Base-by-base conservation (phyloP, 768 basidiomycete species). In the Tricholomella constricta region DNA sequence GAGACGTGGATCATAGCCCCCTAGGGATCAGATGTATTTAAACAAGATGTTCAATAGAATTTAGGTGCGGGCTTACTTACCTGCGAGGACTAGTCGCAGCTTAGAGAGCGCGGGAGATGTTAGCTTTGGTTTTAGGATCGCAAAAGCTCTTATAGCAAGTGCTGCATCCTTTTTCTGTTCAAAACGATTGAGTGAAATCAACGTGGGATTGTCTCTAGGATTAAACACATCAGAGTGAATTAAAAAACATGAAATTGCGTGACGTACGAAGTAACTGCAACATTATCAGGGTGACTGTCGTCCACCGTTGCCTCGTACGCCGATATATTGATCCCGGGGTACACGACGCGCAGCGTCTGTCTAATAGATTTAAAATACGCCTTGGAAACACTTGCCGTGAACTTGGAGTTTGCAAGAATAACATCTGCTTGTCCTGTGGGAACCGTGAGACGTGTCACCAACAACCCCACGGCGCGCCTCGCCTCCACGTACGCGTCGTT, bases 101-200 rank as follows among this genome's bases (percentile, higher is more conserved):
- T 65, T 56, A 44, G 72, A 56, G 38, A 65, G 48, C 12, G 69
- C 45, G n/a, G 26, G 43, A 41, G 42, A 55, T n/a, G 44, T n/a
- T 14, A 58, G 65, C 38, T 67, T 69, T 47, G 34, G 36, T 38
- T 72, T 71, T 32, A 92, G 67, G 12, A 72, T 67, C 1, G 89
- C 84, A 62, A 94, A 98, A 0, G 95, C 75, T 37, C 84, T 72
- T 6, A 98, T 75, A 0, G 95, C 97, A 2, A 99, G 77, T 1
- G 81, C 81, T 0, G 79, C 79, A 60, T 98, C 96, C 73, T 99
- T 99, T 77, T 98, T 98, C 62, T 79, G 83, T 70, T 99, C 97
- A 64, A 96, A 98, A 2, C 96, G 88, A 66, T 99, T 98, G 31
- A 98, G 73, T 4, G 95, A 92, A 1, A 98, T 64, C 3, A 98